Base-by-base conservation (phyloP, 2,329 filamentous ascomycete species). In the Balansia obtecta region DNA sequence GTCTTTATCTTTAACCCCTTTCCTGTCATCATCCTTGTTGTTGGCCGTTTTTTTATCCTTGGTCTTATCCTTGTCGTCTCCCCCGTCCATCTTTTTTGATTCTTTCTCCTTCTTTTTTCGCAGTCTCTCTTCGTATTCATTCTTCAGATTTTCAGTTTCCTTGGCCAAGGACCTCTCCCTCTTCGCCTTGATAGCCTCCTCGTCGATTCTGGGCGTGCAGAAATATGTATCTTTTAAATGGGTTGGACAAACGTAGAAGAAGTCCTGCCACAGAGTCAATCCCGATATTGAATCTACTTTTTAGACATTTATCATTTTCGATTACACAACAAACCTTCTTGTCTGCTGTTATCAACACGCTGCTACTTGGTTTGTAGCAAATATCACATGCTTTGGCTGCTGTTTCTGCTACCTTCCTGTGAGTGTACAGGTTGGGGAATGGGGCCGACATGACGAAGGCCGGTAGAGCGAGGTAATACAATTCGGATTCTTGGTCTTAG, bases 181-280 rank as follows among this genome's bases (percentile, higher is more conserved):
- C 61, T 81, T 83, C 61, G 73, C 77, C 65, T 83, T 76, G 61
- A 79, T 60, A 53, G 83, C 72, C 55, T 77, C 83, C 48, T 82
- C 77, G 60, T 90, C 85, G 53, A 86, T 74, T 53, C 85, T 83
- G 53, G 87, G 83, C 60, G 76, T 72, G 61, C 86, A 91, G 65
- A 96, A 97, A 40, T 85, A 80, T 33, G 73, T 74, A 61, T 97
- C 93, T 60, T 85, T 87, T 9, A 97, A 71, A 66, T 98, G 93
- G 33, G 77, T 73, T 6, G 82, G 75, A 60, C 93, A 98, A 43
- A 94, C 79, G 64, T 94, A 96, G 71, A 98, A 97, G 68, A 89
- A 94, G 64, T 95, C 89, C 75, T 67, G 48, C 37, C 9, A 7
- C 4, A 2, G 10, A 10, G 46, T 54, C 32, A 52, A 42, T 22